phyloP scores from a whole-genome alignment of 257 asterid species.

The Solanum microdontum region DNA sequence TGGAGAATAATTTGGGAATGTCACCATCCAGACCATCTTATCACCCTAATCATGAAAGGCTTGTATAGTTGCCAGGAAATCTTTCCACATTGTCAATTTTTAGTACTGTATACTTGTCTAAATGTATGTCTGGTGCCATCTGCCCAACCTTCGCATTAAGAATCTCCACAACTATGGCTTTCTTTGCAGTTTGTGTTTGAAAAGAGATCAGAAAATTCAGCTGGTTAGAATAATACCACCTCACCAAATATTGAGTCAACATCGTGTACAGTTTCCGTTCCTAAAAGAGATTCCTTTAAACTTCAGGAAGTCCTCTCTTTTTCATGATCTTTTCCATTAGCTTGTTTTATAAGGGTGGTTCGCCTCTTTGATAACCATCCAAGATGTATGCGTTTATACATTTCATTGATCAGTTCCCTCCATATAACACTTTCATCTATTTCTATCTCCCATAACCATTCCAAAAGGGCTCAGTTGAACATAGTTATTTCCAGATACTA shows the following conservation, averaged over 20 bases:
- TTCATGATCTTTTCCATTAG: neutral
- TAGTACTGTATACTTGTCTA: neutral
- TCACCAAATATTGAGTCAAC: neutral
- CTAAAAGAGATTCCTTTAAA: neutral
- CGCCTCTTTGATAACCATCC: neutral
- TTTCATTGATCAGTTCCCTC: neutral
- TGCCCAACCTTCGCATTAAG: neutral
- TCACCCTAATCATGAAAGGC: neutral
- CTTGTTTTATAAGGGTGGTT: neutral
- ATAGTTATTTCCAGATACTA: neutral
- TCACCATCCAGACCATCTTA: neutral
- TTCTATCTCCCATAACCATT: neutral
- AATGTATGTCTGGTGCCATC: neutral
- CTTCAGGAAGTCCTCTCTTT: neutral
- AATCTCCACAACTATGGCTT: neutral
- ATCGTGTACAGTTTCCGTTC: neutral
- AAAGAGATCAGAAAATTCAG: neutral
- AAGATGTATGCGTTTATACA: neutral
- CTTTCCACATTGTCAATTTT: neutral
- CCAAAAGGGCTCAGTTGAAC: neutral
- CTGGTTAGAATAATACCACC: neutral
- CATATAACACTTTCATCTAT: neutral
- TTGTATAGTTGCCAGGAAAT: neutral
- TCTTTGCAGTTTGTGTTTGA: neutral
- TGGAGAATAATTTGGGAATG: neutral